Evolutionary conservation across 1,284 basidiomycete species (phyloP), one percentile per base, ranked within the genome.

Genomic region (Schizophyllum commune): DNA sequence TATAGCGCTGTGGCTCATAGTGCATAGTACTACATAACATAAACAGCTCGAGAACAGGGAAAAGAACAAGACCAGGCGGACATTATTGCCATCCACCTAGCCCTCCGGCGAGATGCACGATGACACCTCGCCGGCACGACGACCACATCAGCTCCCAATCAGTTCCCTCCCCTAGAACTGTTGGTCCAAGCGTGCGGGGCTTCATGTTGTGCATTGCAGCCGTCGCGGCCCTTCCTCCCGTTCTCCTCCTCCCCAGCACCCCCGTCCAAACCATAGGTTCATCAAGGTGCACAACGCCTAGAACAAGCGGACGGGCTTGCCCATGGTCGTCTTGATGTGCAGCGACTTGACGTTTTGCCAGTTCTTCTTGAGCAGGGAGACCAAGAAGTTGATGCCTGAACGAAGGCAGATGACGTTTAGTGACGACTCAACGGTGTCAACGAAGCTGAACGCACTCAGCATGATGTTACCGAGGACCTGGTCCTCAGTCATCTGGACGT

Each of bases 271-370:
- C 13, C 17, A 47, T 3, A 47, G 13, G 39, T 47, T 2, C 9
- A 47, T 8, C 13, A 47, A 47, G 39, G 39, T 17, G 39, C 39
- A 47, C 39, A 47, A 11, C 39, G 39, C 39, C 9, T 8, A 96
- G 88, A 90, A 96, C 68, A 96, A 83, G 69, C 96, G 94, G 73
- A 96, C 81, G 65, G 96, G 93, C 82, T 97, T 97, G 84, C 96
- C 96, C 96, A 98, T 99, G 74, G 96, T 96, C 70, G 88, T 87
- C 86, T 99, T 99, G 83, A 99, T 88, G 85, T 97, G 94, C 68
- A 99, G 83, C 65, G 95, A 98, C 82, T 96, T 96, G 81, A 99
- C 91, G 82, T 99, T 99, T 79, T 98, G 96, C 96, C 96, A 98
- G 84, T 98, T 96, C 88, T 99, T 99, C 89, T 99, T 99, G 75